These are phyloP conservation scores for Neurospora sp. DNA, from an alignment of 2,329 filamentous ascomycete genomes.

Conservation along the genomic window DNA sequence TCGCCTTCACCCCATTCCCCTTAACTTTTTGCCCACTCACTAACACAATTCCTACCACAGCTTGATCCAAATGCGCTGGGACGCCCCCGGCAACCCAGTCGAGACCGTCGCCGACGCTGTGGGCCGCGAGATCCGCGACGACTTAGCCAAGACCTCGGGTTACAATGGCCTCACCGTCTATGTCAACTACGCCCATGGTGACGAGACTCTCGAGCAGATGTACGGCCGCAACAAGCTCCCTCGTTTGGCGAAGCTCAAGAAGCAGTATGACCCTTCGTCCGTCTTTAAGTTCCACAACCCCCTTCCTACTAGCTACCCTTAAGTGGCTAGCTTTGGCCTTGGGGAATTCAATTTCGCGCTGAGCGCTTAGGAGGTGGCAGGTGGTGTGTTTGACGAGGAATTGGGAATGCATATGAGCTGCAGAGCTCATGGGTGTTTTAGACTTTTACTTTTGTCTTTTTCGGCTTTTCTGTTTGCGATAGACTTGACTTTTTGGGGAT, in stretches of 20 bases:
- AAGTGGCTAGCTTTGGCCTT: not conserved
- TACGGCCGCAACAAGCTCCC: slow-evolving; percentile 7
- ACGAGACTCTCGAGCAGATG: slow-evolving; percentile 8
- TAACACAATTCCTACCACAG: not conserved
- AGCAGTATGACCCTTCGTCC: slow-evolving; percentile 9
- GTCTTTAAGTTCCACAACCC: slow-evolving; percentile 5
- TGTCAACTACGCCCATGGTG: slow-evolving; percentile 14
- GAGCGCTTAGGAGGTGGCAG: not conserved
- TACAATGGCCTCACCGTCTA: slow-evolving; percentile 7
- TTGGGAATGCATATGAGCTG: not conserved
- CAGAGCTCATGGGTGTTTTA: not conserved
- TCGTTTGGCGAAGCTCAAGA: slow-evolving; percentile 6
- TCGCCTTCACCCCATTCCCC: not conserved
- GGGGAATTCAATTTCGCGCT: not conserved
- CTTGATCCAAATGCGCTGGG: not conserved
- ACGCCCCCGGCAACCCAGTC: not conserved
- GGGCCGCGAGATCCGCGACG: not conserved
- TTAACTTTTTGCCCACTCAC: not conserved
- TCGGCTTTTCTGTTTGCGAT: not conserved
- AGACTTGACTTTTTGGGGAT: not conserved
- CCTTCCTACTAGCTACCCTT: not conserved
- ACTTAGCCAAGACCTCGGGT: slow-evolving; percentile 6
- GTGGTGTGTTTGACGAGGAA: not conserved
- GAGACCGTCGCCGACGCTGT: not conserved
- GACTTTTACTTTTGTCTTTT: not conserved